Evolutionary conservation across 495 filamentous ascomycete species (phyloP), one percentile per base, ranked within the genome.

Genomic region (Xylaria acuta): DNA sequence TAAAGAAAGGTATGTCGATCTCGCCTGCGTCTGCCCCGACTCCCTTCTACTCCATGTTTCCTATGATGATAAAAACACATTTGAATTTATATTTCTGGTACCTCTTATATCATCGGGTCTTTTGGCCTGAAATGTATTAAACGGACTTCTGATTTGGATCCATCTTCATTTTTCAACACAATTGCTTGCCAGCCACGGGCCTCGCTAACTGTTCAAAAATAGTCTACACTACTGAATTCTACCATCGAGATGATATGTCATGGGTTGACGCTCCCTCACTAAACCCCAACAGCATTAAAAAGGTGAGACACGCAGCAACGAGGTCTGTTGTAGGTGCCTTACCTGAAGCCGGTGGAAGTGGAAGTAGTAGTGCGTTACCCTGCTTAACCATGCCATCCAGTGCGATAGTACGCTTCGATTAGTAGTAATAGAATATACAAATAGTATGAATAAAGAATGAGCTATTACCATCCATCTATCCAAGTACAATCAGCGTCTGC

Each of bases 81-180:
- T 75, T 78, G 78, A 67, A 67, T 78, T 76, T 75, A 74, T 80
- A 78, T 80, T 82, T 90, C 86, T 89, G 88, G 87, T 86, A 90
- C 88, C 88, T 89, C 88, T 90, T 88, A 88, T 88, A 85, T 88
- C 85, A 90, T 79, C 77, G 83, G 77, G 79, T 76, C 78, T 79
- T 81, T 76, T 72, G 79, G 76, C 76, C 68, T 80, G 79, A 85
- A 74, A 88, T 89, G 87, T 88, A 88, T 87, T 81, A 78, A 88
- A 77, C 74, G 85, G 86, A 88, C 87, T 88, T 89, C 87, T 89
- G 87, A 88, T 45, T 49, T 68, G 67, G 72, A 78, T 20, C 20
- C 51, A 40, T 30, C 38, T 18, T 41, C 22, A 32, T 38, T 18
- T 12, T 20, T 58, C n/a, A 34, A 56, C 27, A 2, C 11, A 20